Conservation (phyloP, 805 yeast species). For the Ogataea trehalophila region DNA sequence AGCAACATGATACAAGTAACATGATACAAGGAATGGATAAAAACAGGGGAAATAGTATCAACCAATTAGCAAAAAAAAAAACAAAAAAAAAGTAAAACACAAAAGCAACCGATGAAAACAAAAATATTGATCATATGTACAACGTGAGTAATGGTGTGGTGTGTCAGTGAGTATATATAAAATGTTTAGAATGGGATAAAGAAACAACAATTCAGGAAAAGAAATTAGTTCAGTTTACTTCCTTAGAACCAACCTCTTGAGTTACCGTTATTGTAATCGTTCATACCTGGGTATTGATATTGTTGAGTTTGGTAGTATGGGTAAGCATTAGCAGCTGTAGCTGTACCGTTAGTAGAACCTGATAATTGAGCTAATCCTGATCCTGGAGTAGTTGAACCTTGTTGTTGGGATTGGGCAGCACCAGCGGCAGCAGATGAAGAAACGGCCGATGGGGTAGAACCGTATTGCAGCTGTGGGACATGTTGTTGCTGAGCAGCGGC, state of each 20-base stretch:
- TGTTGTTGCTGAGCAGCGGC: constrained; percentile 13
- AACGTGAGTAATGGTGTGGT: too few relatives aligned
- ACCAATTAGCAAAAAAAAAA: too few relatives aligned
- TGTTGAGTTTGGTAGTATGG: constrained; percentile 22
- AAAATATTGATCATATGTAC: too few relatives aligned
- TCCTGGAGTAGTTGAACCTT: constrained; percentile 15
- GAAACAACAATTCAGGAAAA: not conserved
- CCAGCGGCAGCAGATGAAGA: constrained; percentile 11
- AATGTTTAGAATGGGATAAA: not conserved
- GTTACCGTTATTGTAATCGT: constrained; percentile 17
- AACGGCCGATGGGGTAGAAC: constrained; percentile 6
- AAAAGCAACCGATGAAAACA: too few relatives aligned
- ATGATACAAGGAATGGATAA: too few relatives aligned
- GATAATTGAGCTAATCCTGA: constrained; percentile 7
- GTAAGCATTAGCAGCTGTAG: constrained; percentile 14
- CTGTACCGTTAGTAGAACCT: constrained; percentile 3
- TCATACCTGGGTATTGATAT: constrained; percentile 19
- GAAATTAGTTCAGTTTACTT: not conserved
- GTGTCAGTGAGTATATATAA: not conserved
- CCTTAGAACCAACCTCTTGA: constrained; percentile 23
- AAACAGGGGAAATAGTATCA: too few relatives aligned
- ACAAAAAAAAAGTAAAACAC: too few relatives aligned
- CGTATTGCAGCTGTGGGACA: constrained; percentile 6
- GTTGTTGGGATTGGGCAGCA: not conserved
- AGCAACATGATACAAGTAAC: too few relatives aligned